These are phyloP conservation scores for Clonostachys byssicola DNA, from an alignment of 2,329 filamentous ascomycete genomes.

Conservation along the genomic window DNA sequence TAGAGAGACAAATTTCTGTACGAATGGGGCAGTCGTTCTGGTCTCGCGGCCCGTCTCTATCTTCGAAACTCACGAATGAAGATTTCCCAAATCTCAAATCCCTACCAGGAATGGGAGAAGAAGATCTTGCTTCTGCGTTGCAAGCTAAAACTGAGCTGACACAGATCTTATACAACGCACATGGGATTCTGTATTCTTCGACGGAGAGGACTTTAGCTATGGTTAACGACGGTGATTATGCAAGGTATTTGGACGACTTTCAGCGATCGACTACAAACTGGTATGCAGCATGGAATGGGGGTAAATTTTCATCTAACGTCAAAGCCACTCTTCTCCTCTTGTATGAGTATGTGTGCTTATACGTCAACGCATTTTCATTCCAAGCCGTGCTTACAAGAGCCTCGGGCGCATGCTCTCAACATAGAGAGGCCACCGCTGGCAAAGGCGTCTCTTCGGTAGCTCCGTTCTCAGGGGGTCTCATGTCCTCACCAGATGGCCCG, in stretches of 20 bases:
- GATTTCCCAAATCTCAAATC: conserved; percentile 3
- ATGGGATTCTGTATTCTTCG: conserved; percentile 3
- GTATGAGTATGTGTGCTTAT: conserved; percentile 4
- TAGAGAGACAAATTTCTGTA: conserved; percentile 3
- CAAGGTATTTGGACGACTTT: conserved; percentile 3
- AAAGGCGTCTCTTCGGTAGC: neutral
- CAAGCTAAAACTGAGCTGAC: conserved; percentile 4
- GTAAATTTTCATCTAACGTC: neutral
- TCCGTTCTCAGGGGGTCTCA: conserved; percentile 1
- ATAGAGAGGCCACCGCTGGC: no score
- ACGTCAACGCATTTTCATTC: conserved; percentile 3
- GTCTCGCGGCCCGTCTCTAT: conserved; percentile 2
- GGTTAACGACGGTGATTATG: conserved; percentile 2
- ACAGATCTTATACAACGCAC: conserved; percentile 4
- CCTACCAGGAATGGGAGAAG: neutral
- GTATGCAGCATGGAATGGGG: neutral
- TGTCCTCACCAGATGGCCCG: conserved; percentile 2
- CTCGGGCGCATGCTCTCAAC: neutral
- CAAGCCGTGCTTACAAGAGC: conserved; percentile 4
- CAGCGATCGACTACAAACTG: conserved; percentile 1
- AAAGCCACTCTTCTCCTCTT: conserved; percentile 1
- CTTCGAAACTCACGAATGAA: neutral
- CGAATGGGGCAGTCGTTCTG: conserved; percentile 3
- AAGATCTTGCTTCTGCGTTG: conserved; percentile 1
- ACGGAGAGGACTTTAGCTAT: neutral